Evolutionary conservation across 257 asterid genomes (phyloP).

Genomic region (Salvia splendens): DNA sequence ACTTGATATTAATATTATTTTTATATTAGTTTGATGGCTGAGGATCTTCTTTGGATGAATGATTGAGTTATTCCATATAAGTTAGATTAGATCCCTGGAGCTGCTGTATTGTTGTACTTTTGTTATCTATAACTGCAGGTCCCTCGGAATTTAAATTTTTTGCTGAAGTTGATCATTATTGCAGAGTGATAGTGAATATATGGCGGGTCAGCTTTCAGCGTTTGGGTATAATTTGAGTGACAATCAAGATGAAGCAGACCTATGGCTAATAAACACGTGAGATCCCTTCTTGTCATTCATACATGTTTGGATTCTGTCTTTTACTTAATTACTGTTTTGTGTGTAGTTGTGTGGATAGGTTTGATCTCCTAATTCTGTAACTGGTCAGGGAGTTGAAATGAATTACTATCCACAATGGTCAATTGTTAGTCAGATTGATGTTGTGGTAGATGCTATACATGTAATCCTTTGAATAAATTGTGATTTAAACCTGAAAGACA

Average conservation of each 20-base stretch:
- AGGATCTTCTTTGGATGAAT: constrained; percentile 9
- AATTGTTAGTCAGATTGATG: constrained; percentile 6
- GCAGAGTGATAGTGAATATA: constrained; percentile 97
- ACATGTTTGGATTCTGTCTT: not conserved
- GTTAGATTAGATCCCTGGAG: constrained; percentile 19
- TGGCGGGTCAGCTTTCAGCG: constrained; percentile 99
- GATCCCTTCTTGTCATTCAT: constrained; percentile 34
- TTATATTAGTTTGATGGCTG: not conserved
- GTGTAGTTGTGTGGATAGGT: constrained; percentile 14
- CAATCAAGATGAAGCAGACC: constrained; percentile 87
- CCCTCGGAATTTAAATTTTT: constrained; percentile 4
- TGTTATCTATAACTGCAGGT: not conserved
- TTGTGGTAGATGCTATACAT: not conserved
- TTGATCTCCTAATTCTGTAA: not conserved
- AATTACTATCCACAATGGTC: not conserved
- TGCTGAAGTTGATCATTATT: constrained; percentile 23
- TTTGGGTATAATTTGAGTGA: constrained; percentile 88
- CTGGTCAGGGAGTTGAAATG: not conserved
- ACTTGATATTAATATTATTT: not conserved
- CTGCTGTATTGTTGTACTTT: not conserved
- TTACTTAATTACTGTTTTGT: not conserved
- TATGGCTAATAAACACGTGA: constrained; percentile 97
- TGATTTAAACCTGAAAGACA: constrained; percentile 10
- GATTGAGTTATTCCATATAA: constrained; percentile 10
- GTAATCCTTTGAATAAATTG: not conserved